These are phyloP conservation scores for Stentor coeruleus DNA, from an alignment of 73 alveolate species.

Conservation along the genomic window DNA sequence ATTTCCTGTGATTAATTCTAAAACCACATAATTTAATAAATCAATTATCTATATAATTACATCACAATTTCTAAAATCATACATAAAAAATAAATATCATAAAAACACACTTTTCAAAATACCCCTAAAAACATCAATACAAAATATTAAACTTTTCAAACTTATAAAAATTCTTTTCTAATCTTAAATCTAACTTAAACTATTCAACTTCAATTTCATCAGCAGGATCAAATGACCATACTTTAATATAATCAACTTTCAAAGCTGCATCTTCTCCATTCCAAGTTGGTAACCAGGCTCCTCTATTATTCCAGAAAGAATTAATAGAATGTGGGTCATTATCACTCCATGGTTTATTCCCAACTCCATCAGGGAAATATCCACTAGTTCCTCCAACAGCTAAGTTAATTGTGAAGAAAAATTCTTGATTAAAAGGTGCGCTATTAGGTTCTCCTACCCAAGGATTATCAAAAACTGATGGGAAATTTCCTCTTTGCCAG, in stretches of 20 bases:
- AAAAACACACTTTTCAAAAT: no score
- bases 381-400: slow-evolving; percentile 83
- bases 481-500: slow-evolving; percentile 56
- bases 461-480: slow-evolving; percentile 44
- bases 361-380: slow-evolving; percentile 64
- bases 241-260: slow-evolving; percentile 19
- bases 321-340: slow-evolving; percentile 35
- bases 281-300: slow-evolving; percentile 58
- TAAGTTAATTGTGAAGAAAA: slow-evolving; percentile 63
- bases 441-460: slow-evolving; percentile 53
- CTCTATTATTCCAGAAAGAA: slow-evolving; percentile 53
- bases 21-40: no score
- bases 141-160: no score
- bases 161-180: no score
- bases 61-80: no score
- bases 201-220: neutral
- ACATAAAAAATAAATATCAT: no score
- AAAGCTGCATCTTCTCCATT: slow-evolving; percentile 21
- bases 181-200: no score
- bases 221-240: slow-evolving; percentile 17
- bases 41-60: no score
- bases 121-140: no score
- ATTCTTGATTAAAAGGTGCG: slow-evolving; percentile 64
- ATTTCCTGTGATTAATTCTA: no score
- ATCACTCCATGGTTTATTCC: slow-evolving; percentile 61